Conservation (phyloP, 352 stramenopile genomes). For the Pythium insidiosum region DNA sequence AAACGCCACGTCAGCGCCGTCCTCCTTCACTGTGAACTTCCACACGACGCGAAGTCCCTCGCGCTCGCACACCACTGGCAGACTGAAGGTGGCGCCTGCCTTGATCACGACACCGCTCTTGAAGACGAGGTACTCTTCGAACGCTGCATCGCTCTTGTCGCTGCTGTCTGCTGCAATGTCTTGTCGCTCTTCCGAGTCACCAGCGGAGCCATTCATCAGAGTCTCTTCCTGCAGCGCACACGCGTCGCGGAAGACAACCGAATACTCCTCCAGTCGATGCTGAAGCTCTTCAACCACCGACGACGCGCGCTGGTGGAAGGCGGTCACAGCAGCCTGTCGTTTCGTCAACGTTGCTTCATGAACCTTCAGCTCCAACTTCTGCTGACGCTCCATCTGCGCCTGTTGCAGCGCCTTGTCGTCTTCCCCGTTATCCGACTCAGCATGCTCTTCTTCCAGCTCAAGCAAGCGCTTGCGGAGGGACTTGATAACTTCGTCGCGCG, state of each 20-base stretch:
- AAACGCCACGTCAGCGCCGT: conserved; percentile 55
- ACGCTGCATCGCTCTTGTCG: conserved; percentile 12
- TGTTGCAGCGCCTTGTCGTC: no score
- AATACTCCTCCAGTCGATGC: conserved; percentile 45
- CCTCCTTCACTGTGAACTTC: conserved; percentile 71
- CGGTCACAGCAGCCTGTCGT: conserved; percentile 4
- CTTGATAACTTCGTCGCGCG: conserved; percentile 1
- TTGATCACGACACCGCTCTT: conserved; percentile 78
- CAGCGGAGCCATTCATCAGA: neutral
- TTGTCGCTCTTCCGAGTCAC: neutral
- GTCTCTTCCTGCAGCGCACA: conserved; percentile 25
- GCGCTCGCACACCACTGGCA: conserved; percentile 66
- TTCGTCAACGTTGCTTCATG: neutral
- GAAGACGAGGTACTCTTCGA: conserved; percentile 64
- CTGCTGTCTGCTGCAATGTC: neutral
- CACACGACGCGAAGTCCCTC: conserved; percentile 61
- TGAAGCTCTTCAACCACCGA: conserved; percentile 39
- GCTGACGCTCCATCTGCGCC: no score
- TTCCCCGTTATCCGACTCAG: conserved; percentile 19
- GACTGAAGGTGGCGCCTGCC: conserved; percentile 52
- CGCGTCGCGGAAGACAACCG: conserved; percentile 46
- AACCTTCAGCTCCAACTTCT: no score
- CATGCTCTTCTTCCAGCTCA: conserved; percentile 18
- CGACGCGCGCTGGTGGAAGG: conserved; percentile 29
- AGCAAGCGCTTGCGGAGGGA: conserved; percentile 2